phyloP scores from a whole-genome alignment of 2,329 filamentous ascomycete species.

The Orbilia ellipsospora region DNA sequence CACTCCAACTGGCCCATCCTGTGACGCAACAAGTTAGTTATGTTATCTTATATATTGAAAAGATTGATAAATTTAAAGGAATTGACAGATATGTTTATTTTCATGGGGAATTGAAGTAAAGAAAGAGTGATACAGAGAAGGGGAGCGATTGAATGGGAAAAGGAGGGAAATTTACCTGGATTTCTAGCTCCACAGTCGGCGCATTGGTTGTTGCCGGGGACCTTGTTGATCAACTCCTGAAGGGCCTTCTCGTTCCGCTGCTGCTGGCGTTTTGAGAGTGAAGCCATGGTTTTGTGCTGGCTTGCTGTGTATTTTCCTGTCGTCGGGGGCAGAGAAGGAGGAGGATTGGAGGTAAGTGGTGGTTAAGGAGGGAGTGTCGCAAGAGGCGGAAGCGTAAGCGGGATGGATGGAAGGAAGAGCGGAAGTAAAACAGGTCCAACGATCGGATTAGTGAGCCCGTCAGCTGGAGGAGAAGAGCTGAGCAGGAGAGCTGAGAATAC shows the following conservation, averaged over 20 bases:
- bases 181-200: conserved; percentile 93
- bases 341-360: not conserved
- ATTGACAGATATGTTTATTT: conserved; percentile 15
- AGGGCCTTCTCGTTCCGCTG: conserved; percentile 93
- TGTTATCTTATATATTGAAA: too few relatives aligned
- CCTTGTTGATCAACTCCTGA: conserved; percentile 84
- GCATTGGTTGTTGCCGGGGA: conserved; percentile 91
- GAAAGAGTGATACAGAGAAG: too few relatives aligned
- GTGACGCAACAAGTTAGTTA: conserved; percentile 57
- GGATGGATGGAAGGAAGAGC: not conserved
- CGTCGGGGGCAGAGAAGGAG: not conserved
- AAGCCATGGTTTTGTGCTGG: conserved; percentile 24
- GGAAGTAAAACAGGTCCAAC: not conserved
- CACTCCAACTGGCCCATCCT: conserved; percentile 98
- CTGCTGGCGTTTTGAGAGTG: conserved; percentile 82
- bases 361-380: conserved; percentile 12
- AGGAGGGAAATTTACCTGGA: conserved; percentile 72
- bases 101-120: not conserved
- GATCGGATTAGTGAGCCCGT: conserved; percentile 21
- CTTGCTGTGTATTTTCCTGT: not conserved
- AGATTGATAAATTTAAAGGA: too few relatives aligned
- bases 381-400: not conserved
- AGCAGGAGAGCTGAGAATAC: not conserved
- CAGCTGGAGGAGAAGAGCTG: conserved; percentile 57
- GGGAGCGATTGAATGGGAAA: not conserved